Conservation (phyloP, 2,329 filamentous ascomycete genomes). For the Helicocarpus griseus region DNA sequence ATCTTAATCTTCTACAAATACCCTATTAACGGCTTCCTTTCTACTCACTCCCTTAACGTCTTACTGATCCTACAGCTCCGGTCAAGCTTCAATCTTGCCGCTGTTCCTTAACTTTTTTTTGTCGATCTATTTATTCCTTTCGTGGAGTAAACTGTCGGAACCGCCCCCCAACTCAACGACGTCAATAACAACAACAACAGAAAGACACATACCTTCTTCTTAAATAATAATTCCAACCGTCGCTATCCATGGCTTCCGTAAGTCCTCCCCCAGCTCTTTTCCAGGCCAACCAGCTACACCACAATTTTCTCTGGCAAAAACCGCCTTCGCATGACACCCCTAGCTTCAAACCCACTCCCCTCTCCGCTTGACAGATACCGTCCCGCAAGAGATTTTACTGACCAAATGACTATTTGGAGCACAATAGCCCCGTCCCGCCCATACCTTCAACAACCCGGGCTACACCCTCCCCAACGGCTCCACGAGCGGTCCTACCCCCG, state of each 20-base stretch:
- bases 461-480: constrained; percentile 40
- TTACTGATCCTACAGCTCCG: not conserved
- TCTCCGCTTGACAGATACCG: constrained; percentile 5
- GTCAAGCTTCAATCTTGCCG: not conserved
- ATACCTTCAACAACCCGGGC: constrained; percentile 31
- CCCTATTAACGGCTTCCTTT: not conserved
- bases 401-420: constrained; percentile 10
- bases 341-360: not conserved
- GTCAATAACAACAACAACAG: not conserved
- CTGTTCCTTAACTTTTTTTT: not conserved
- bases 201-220: not conserved
- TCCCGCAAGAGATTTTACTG: constrained; percentile 12
- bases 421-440: constrained; percentile 32
- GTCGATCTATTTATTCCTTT: not conserved
- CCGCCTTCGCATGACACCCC: not conserved
- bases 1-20: too few relatives aligned
- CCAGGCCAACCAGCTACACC: not conserved
- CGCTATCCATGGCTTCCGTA: constrained; percentile 41
- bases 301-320: too few relatives aligned
- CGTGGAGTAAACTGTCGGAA: too few relatives aligned
- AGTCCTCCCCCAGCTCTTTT: constrained; percentile 23
- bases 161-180: too few relatives aligned
- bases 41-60: not conserved
- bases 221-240: too few relatives aligned
- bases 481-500: constrained; percentile 33